Evolutionary conservation across 2,329 filamentous ascomycete species (phyloP).

Genomic region (Cladosporium austrohemisphaericum): DNA sequence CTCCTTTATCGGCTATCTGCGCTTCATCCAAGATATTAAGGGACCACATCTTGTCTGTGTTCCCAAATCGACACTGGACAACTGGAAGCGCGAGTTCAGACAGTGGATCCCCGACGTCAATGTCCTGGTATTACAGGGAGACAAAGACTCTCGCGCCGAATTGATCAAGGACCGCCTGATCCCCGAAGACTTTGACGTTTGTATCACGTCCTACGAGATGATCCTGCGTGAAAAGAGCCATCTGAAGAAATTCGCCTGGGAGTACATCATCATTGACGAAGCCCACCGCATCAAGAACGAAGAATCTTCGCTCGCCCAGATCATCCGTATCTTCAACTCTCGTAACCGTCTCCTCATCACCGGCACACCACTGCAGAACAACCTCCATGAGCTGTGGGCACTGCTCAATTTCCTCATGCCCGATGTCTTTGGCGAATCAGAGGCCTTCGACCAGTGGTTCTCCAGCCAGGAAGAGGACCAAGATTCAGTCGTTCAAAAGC

Average conservation of each 20-base stretch:
- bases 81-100: constrained; percentile 93
- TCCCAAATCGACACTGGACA: constrained; percentile 95
- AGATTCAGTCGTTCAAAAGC: constrained; percentile 90
- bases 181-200: constrained; percentile 94
- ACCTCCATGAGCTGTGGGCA: constrained; percentile 95
- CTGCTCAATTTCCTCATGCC: constrained; percentile 96
- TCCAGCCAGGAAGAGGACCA: constrained; percentile 85
- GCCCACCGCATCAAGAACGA: constrained; percentile 99
- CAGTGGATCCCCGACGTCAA: constrained; percentile 96
- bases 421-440: constrained; percentile 93
- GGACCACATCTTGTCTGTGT: constrained; percentile 90
- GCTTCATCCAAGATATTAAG: constrained; percentile 82
- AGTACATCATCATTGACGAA: constrained; percentile 99
- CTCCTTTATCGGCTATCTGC: constrained; percentile 88
- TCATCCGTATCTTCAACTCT: constrained; percentile 93
- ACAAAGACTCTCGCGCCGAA: constrained; percentile 84
- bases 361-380: constrained; percentile 95
- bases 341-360: constrained; percentile 93
- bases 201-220: constrained; percentile 99
- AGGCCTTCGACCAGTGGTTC: constrained; percentile 98
- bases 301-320: constrained; percentile 92
- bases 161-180: constrained; percentile 89
- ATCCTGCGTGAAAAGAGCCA: constrained; percentile 91
- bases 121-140: constrained; percentile 87
- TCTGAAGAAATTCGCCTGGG: constrained; percentile 97